Percentiles rank a stretch among this genome's conserved stretches.
These are phyloP conservation scores for Hyaloscypha hepaticicola DNA, from an alignment of 495 filamentous ascomycete species.

Conservation along the genomic window DNA sequence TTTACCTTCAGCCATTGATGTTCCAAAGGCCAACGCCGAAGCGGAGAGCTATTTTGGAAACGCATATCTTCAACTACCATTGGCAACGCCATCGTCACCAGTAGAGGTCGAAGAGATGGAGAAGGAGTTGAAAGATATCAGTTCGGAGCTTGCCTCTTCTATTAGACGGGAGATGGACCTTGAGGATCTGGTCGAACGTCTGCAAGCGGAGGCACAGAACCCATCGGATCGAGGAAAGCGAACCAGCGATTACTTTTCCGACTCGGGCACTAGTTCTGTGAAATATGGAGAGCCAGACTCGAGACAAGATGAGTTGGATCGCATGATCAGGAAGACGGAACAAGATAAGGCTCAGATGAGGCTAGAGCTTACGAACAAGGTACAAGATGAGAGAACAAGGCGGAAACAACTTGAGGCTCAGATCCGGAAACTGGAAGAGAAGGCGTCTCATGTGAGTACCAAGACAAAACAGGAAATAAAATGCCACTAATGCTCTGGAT, in stretches of 20 bases:
- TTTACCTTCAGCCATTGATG: conserved; percentile 38
- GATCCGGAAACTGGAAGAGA: conserved; percentile 74
- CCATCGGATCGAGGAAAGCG: conserved; percentile 64
- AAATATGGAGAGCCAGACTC: conserved; percentile 67
- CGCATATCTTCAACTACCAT: conserved; percentile 46
- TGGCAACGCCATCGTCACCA: conserved; percentile 36
- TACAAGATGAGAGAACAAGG: conserved; percentile 78
- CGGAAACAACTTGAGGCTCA: conserved; percentile 77
- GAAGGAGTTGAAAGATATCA: conserved; percentile 89
- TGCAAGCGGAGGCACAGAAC: conserved; percentile 71
- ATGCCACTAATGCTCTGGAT: neutral
- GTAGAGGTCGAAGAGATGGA: conserved; percentile 73
- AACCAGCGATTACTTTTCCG: conserved; percentile 97
- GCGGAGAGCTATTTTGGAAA: conserved; percentile 44
- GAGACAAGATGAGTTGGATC: conserved; percentile 80
- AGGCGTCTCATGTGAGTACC: conserved; percentile 54
- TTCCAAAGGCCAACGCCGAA: conserved; percentile 37
- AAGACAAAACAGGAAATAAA: neutral
- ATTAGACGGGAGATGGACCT: conserved; percentile 96
- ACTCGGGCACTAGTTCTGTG: conserved; percentile 85
- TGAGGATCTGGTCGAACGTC: conserved; percentile 85
- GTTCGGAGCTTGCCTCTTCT: conserved; percentile 84
- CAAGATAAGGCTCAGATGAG: conserved; percentile 89
- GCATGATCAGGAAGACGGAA: conserved; percentile 76
- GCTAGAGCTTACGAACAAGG: conserved; percentile 74